Percentiles rank a stretch among this genome's conserved stretches.
phyloP scores from a whole-genome alignment of 805 yeast species.

The Maudiozyma pseudohumilis region DNA sequence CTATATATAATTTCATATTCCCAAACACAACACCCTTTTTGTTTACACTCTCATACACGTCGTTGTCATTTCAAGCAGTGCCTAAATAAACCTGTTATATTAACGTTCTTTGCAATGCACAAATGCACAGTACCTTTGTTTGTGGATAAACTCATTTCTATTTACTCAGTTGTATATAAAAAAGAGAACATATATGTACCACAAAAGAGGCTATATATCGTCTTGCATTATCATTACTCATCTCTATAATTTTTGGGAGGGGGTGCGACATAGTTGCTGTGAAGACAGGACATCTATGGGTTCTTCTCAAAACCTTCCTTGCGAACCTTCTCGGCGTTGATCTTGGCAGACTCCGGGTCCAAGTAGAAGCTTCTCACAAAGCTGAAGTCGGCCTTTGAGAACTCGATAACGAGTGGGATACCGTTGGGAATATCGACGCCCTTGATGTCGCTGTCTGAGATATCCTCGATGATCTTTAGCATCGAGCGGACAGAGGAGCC shows the following conservation, averaged over 20 bases:
- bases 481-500: constrained; percentile 75
- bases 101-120: too few relatives aligned
- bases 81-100: too few relatives aligned
- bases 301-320: constrained; percentile 51
- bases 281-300: constrained; percentile 10
- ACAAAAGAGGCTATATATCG: too few relatives aligned
- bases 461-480: constrained; percentile 54
- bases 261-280: background rate
- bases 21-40: too few relatives aligned
- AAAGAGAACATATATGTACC: too few relatives aligned
- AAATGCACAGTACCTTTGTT: too few relatives aligned
- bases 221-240: background rate
- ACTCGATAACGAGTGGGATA: constrained; percentile 62
- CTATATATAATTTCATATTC: too few relatives aligned
- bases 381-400: constrained; percentile 39
- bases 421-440: constrained; percentile 76
- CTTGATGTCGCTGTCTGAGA: constrained; percentile 60
- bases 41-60: too few relatives aligned
- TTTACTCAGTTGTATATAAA: too few relatives aligned
- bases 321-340: constrained; percentile 72
- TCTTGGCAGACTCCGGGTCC: constrained; percentile 71
- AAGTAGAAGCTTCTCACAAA: constrained; percentile 51
- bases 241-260: background rate
- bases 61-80: too few relatives aligned
- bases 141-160: too few relatives aligned